These are phyloP conservation scores for Astragalus glycyphyllos DNA, from an alignment of 306 rosid species.

Conservation along the genomic window DNA sequence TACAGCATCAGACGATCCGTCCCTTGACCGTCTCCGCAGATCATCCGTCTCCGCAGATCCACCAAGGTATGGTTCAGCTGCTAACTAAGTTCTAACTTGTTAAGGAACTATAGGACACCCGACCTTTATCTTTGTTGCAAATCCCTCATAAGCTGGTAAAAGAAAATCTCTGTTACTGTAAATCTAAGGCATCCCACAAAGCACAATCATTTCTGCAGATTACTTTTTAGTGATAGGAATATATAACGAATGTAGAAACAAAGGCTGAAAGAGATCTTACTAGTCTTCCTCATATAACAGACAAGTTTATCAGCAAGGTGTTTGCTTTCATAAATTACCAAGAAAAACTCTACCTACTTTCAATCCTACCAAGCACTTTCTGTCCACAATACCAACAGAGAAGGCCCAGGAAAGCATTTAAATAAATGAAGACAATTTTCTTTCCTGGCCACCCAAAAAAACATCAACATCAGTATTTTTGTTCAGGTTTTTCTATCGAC, in stretches of 20 bases:
- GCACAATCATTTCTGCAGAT: no score
- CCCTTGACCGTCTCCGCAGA: no score
- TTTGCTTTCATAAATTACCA: background rate
- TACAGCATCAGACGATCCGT: no score
- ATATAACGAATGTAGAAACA: background rate
- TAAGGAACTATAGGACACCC: background rate
- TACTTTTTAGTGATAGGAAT: background rate
- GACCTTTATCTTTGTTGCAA: no score
- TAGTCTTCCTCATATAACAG: background rate
- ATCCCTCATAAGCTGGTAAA: no score
- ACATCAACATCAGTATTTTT: constrained; percentile 1
- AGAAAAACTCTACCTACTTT: background rate
- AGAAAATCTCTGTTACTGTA: background rate
- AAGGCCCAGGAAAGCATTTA: no score
- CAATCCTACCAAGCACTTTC: background rate
- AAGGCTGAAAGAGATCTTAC: no score
- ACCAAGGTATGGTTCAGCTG: no score
- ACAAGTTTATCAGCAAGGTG: background rate
- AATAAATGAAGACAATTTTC: background rate
- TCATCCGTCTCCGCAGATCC: no score
- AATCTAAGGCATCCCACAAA: constrained; percentile 9
- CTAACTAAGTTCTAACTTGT: no score
- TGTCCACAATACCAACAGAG: constrained; percentile 1
- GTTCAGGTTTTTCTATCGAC: background rate
- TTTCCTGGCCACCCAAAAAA: background rate